These are phyloP conservation scores for Francoa sonchifolia DNA, from an alignment of 441 rosid species.

Conservation along the genomic window DNA sequence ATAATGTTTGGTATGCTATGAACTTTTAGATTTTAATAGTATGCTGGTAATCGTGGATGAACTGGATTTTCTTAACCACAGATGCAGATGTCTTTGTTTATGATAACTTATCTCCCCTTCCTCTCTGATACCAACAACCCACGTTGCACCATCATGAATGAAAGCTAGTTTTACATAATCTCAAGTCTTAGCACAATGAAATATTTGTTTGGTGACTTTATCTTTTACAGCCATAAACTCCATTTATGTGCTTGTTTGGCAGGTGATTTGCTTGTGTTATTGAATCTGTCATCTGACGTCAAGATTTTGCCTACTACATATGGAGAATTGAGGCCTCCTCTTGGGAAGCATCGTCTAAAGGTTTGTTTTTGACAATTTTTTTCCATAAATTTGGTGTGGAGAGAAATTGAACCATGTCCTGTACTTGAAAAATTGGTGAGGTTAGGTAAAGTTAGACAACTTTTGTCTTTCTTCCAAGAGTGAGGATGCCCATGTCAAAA, in stretches of 20 bases:
- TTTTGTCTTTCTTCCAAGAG: background rate
- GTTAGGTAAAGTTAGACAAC: constrained; percentile 1
- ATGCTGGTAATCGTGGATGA: background rate
- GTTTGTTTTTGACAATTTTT: constrained; percentile 27
- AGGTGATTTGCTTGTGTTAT: constrained; percentile 69
- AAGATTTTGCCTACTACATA: constrained; percentile 81
- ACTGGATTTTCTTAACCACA: background rate
- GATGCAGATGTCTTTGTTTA: background rate
- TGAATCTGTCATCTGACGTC: constrained; percentile 66
- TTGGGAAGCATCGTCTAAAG: constrained; percentile 98
- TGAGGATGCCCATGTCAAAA: background rate
- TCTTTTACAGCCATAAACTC: too few relatives aligned
- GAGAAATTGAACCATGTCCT: background rate
- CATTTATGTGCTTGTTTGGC: too few relatives aligned
- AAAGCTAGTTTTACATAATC: too few relatives aligned
- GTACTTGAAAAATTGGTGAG: background rate
- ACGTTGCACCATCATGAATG: too few relatives aligned
- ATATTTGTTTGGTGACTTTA: too few relatives aligned
- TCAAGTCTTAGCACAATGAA: too few relatives aligned
- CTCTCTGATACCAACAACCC: too few relatives aligned
- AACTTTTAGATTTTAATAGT: background rate
- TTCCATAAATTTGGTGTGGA: constrained; percentile 8
- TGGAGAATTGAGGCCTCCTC: constrained; percentile 89
- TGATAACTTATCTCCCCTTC: too few relatives aligned
- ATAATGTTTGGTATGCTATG: constrained; percentile 10